phyloP scores from a whole-genome alignment of 345 rosid species.

The Balakata baccata region DNA sequence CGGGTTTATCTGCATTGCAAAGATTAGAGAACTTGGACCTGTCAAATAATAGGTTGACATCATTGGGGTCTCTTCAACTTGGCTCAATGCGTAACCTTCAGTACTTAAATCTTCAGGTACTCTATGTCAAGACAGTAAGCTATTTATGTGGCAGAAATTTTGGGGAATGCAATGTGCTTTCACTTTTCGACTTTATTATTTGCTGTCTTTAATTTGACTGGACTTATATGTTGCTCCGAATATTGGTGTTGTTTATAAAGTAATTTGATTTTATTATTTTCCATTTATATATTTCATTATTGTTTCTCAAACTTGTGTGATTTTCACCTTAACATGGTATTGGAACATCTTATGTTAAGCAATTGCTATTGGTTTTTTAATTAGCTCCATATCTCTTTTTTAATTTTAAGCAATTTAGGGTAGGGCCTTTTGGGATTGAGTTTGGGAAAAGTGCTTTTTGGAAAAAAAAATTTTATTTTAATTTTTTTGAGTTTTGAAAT shows the following conservation, averaged over 20 bases:
- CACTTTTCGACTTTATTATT: background rate
- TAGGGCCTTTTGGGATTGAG: no score
- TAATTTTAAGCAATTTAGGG: background rate
- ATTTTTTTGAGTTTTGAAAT: no score
- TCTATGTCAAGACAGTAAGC: slow-evolving; percentile 2
- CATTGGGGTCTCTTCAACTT: slow-evolving; percentile 71
- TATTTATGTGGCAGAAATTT: background rate
- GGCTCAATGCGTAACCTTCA: slow-evolving; percentile 64
- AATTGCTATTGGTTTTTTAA: background rate
- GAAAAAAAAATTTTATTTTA: no score
- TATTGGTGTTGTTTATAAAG: background rate
- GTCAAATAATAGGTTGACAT: slow-evolving; percentile 73
- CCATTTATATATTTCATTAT: background rate
- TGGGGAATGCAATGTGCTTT: background rate
- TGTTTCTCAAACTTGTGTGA: background rate
- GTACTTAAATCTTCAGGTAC: slow-evolving; percentile 79
- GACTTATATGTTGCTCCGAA: background rate
- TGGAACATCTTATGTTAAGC: background rate
- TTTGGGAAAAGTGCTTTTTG: no score
- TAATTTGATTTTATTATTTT: background rate
- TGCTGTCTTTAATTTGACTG: background rate
- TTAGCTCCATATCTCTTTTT: background rate
- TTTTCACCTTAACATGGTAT: background rate
- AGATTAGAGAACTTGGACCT: slow-evolving; percentile 74
- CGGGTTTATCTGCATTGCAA: slow-evolving; percentile 58